These are phyloP conservation scores for Triticum urartu DNA, from an alignment of 176 grass and related monocot genomes.

Conservation along the genomic window DNA sequence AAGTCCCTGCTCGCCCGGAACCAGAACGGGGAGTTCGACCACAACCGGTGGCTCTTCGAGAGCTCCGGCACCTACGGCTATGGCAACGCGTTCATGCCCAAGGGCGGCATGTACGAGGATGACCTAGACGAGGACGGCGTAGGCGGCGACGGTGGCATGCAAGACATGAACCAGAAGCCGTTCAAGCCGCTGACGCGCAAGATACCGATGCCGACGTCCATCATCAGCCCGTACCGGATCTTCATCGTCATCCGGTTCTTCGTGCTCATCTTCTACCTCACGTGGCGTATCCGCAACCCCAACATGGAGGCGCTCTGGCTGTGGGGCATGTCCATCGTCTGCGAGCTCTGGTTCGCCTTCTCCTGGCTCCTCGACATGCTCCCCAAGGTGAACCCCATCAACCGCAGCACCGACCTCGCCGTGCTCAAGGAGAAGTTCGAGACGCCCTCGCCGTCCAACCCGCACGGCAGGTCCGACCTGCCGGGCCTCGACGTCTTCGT, in stretches of 20 bases:
- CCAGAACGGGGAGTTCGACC: constrained; percentile 89
- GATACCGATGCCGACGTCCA: constrained; percentile 69
- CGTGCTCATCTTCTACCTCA: constrained; percentile 81
- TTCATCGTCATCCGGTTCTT: constrained; percentile 76
- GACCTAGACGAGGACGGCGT: constrained; percentile 36
- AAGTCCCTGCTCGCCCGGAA: constrained; percentile 64
- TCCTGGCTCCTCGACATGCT: constrained; percentile 91
- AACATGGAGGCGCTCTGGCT: constrained; percentile 93
- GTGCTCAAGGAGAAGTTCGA: constrained; percentile 96
- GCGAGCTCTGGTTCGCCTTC: constrained; percentile 99
- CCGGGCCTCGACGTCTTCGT: constrained; percentile 92
- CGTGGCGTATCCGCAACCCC: constrained; percentile 76
- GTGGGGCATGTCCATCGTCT: constrained; percentile 96
- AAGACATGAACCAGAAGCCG: constrained; percentile 57
- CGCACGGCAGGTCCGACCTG: constrained; percentile 76
- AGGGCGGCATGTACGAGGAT: constrained; percentile 63
- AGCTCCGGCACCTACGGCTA: constrained; percentile 93
- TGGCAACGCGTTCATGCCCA: constrained; percentile 78
- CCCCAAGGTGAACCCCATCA: constrained; percentile 88
- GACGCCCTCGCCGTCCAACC: constrained; percentile 63
- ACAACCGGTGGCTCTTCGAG: constrained; percentile 96
- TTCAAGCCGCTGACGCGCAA: constrained; percentile 95
- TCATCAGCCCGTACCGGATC: constrained; percentile 93
- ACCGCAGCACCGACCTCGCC: constrained; percentile 69
- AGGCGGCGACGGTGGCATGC: constrained; percentile 13